Base-by-base conservation (phyloP, 2,329 filamentous ascomycete species). In the Fusarium pseudoanthophilum region DNA sequence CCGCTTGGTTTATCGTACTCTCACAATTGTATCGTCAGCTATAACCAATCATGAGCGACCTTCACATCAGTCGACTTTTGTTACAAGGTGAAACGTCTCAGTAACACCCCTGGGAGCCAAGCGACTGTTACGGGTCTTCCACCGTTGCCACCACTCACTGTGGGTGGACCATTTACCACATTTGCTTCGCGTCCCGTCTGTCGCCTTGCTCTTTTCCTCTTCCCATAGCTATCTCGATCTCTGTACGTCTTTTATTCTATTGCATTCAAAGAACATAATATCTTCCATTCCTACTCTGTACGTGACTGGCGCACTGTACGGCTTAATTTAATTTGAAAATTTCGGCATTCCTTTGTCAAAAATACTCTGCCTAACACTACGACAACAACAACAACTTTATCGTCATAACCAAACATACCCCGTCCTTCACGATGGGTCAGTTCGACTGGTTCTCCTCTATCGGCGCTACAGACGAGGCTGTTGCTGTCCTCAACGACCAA, bases 401-500 rank as follows among this genome's bases (percentile, higher is more conserved):
- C 36, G 39, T 49, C 30, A n/a, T 21, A 40, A 18, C 26, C 26
- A 34, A 26, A 37, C 58, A 34, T 36, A 32, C 34, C 26, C 39
- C 30, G 32, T n/a, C 43, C 26, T 46, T 53, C 61, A 52, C 30
- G 40, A 86, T 86, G 83, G 87, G 85, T 69, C 84, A 88, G 79
- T 90, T 90, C 79, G 87, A 86, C 79, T 91, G 86, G 84, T 86
- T 91, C 74, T 77, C 77, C 76, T 85, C 82, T 67, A 86, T 91
- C 75, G 89, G 89, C 80, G 89, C 88, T 55, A 90, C 89, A 24
- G 82, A 84, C 40, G 82, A 89, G 78, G 88, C 88, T 74, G 87
- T 91, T 75, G 87, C 87, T 72, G 85, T 86, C 60, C 83, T 91
- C 78, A 90, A 90, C 82, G 88, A 90, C 77, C 89, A 91, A 80